Evolutionary conservation across 192 early-diverging fungal genomes (phyloP), one percentile per base, ranked within the genome.

Genomic region (Backusella westeae): DNA sequence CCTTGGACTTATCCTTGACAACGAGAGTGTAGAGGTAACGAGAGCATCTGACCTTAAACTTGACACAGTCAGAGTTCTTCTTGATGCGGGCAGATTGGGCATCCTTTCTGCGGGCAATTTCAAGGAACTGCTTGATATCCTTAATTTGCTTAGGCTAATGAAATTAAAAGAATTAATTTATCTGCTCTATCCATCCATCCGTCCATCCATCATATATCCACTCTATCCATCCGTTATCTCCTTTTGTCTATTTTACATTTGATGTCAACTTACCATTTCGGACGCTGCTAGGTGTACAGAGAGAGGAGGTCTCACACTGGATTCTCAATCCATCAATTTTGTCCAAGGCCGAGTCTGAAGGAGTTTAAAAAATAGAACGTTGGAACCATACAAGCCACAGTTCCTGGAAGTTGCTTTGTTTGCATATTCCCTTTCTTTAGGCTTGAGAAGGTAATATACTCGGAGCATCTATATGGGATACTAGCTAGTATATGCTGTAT

Each of bases 21-120:
- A 95, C 92, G 77, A 99, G 91, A 74, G 98, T 99, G 92, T 99
- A 99, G 80, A 99, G 91, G 92, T 97, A 98, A 81, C 91, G 90
- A 76, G 97, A 96, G 93, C 98, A 97, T 86, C 98, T 91, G 78
- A 99, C 93, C 95, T 99, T 99, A 93, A 99, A 98, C 92, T 99
- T 99, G 92, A 90, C 88, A 81, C 92, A 84, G 81, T 88, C 89
- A 82, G 88, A 93, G 91, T 92, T 96, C 92, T 97, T 97, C 95
- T 98, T 98, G 89, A 99, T 94, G 85, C 92, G 93, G 75, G 96
- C 92, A 80, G 92, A 91, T 81, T 92, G 89, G 85, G 96, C 98
- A 83, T 97, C 97, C 93, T 97, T 98, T 89, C 97, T 94, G 82
- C 93, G 89, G 80, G 98, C 94, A 82, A 95, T 94, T 81, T 94